Percentiles rank a stretch among this genome's conserved stretches.
These are phyloP conservation scores for Massariosphaeria phaeospora DNA, from an alignment of 495 filamentous ascomycete genomes.

Conservation along the genomic window DNA sequence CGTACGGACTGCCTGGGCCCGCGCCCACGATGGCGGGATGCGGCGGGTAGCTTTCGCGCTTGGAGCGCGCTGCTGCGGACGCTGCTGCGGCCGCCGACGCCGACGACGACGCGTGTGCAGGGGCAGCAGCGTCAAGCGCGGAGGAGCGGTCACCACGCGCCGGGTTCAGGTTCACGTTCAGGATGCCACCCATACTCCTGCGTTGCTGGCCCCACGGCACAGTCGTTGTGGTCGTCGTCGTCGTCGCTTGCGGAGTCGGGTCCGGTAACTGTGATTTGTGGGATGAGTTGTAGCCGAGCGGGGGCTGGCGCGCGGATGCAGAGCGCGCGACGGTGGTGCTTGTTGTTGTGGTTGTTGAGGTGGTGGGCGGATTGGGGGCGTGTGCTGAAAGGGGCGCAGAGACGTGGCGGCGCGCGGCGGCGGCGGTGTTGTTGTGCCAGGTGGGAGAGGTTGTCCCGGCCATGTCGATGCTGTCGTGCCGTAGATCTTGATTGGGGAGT, in stretches of 20 bases:
- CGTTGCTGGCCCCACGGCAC: too few relatives aligned
- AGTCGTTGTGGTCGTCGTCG: slow-evolving; percentile 15
- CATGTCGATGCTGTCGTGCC: background rate
- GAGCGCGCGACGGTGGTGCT: background rate
- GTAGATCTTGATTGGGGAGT: too few relatives aligned
- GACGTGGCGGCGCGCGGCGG: background rate
- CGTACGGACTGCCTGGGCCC: slow-evolving; percentile 18
- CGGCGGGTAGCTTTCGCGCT: slow-evolving; percentile 24
- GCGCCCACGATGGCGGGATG: slow-evolving; percentile 28
- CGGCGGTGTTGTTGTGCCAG: too few relatives aligned
- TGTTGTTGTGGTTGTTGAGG: background rate
- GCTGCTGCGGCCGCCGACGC: too few relatives aligned
- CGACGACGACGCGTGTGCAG: slow-evolving; percentile 11
- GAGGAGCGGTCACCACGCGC: slow-evolving; percentile 6
- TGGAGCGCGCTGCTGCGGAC: slow-evolving; percentile 1
- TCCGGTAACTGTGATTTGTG: slow-evolving; percentile 15
- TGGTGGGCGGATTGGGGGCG: background rate
- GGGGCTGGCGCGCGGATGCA: slow-evolving; percentile 2
- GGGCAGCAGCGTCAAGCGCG: slow-evolving; percentile 23
- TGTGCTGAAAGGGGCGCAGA: background rate
- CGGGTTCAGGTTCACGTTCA: slow-evolving; percentile 24
- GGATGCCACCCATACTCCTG: slow-evolving; percentile 30
- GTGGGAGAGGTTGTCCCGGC: too few relatives aligned
- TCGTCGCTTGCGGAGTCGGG: background rate
- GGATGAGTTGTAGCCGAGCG: slow-evolving; percentile 13